phyloP scores from a whole-genome alignment of 148 eudicot species.

The Cornus controversa region DNA sequence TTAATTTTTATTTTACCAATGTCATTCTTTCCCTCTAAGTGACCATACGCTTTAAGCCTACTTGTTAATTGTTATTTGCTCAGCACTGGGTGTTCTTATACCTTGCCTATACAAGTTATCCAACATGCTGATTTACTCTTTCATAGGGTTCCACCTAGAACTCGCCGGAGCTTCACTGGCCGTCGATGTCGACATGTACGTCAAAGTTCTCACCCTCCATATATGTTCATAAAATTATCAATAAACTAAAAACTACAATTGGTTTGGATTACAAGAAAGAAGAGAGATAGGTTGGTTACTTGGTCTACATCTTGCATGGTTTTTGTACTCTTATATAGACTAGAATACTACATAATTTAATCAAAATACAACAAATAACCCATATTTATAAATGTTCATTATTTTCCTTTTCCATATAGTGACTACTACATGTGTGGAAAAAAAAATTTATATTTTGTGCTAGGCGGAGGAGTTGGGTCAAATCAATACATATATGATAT shows the following conservation, averaged over 20 bases:
- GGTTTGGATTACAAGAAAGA: not conserved
- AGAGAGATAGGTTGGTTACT: not conserved
- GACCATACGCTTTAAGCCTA: slow-evolving; percentile 19
- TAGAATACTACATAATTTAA: no score
- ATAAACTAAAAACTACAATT: no score
- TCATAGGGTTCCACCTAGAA: slow-evolving; percentile 79
- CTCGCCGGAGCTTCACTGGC: slow-evolving; percentile 33
- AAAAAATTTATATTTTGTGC: no score
- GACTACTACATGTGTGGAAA: no score
- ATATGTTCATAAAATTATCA: not conserved
- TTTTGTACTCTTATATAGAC: not conserved
- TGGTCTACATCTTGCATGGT: slow-evolving; percentile 12
- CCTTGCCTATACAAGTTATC: slow-evolving; percentile 71
- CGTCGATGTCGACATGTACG: slow-evolving; percentile 2
- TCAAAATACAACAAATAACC: no score
- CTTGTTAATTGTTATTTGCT: slow-evolving; percentile 70
- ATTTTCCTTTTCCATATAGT: no score
- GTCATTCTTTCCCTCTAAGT: not conserved
- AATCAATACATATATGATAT: no score
- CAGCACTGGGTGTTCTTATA: slow-evolving; percentile 71
- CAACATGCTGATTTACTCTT: slow-evolving; percentile 69
- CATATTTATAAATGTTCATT: no score
- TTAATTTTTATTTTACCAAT: slow-evolving; percentile 31
- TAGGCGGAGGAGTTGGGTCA: no score
- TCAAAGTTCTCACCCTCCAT: slow-evolving; percentile 20